phyloP scores from a whole-genome alignment of 805 yeast genomes.

The Lipomyces anomalus region DNA sequence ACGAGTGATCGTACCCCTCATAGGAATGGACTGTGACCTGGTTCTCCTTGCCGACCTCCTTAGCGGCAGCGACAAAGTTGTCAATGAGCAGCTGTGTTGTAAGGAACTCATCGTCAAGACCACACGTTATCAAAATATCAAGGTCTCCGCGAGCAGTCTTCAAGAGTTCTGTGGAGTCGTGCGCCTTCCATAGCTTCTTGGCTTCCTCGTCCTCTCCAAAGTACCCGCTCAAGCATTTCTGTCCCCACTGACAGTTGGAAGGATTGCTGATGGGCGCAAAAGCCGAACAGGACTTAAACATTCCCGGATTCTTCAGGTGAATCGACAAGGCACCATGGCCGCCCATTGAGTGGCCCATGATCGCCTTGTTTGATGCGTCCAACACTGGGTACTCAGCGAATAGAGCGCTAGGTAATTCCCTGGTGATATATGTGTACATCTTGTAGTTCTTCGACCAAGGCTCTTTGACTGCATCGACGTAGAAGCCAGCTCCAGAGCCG shows the following conservation, averaged over 20 bases:
- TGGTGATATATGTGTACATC: constrained; percentile 78
- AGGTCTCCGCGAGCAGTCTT: constrained; percentile 50
- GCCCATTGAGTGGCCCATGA: constrained; percentile 99
- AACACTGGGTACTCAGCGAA: constrained; percentile 40
- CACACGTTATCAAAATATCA: constrained; percentile 76
- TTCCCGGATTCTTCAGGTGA: constrained; percentile 62
- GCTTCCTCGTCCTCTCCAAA: constrained; percentile 53
- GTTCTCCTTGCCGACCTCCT: constrained; percentile 52
- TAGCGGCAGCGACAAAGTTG: constrained; percentile 54
- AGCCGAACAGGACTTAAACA: constrained; percentile 75
- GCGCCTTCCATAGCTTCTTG: constrained; percentile 52
- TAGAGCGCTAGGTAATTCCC: constrained; percentile 60
- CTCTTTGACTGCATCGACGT: constrained; percentile 71
- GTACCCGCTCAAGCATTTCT: constrained; percentile 73
- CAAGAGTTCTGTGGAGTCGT: constrained; percentile 81
- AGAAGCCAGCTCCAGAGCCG: constrained; percentile 94
- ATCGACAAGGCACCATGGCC: constrained; percentile 85
- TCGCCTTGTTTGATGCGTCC: constrained; percentile 55
- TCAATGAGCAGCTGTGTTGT: constrained; percentile 69
- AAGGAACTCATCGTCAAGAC: constrained; percentile 63
- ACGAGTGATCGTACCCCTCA: constrained; percentile 87
- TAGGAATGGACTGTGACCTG: constrained; percentile 58
- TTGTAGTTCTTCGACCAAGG: constrained; percentile 70
- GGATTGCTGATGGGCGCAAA: constrained; percentile 91
- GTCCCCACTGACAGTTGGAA: constrained; percentile 74